A percentile compares a stretch with the other conserved stretches of the same genome.
Evolutionary conservation across 129 eudicot genomes (phyloP).

Genomic region (Flaveria bidentis): DNA sequence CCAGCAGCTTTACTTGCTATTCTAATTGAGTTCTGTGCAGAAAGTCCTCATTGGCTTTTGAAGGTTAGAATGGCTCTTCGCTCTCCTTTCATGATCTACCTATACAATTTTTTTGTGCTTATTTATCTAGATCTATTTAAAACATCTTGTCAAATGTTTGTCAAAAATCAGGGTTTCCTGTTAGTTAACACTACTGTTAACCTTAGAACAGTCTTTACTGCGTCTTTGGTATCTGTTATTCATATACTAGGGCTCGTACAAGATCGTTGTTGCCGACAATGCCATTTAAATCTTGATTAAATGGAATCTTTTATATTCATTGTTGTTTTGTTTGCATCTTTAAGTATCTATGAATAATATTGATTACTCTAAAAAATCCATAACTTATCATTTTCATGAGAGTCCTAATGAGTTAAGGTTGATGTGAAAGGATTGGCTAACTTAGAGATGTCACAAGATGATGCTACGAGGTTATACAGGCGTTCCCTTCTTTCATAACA

Average conservation of each 20-base stretch:
- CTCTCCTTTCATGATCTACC: neutral
- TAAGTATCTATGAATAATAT: too few species aligned
- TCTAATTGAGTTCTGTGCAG: constrained; percentile 79
- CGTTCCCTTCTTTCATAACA: neutral
- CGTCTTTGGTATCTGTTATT: neutral
- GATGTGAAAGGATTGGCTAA: too few species aligned
- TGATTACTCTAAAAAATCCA: too few species aligned
- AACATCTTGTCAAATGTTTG: constrained; percentile 12
- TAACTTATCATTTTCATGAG: too few species aligned
- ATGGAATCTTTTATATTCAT: too few species aligned
- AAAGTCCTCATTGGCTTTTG: constrained; percentile 94
- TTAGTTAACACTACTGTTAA: constrained; percentile 8
- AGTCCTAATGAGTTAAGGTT: too few species aligned
- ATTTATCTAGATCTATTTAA: neutral
- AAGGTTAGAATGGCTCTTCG: constrained; percentile 48
- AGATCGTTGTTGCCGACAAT: too few species aligned
- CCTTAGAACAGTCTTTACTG: neutral
- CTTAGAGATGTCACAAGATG: neutral
- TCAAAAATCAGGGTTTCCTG: neutral
- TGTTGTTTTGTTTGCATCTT: too few species aligned
- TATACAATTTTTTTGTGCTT: constrained; percentile 23
- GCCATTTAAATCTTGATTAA: too few species aligned
- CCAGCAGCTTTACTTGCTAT: constrained; percentile 79
- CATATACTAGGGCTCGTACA: too few species aligned
- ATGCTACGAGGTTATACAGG: neutral